Evolutionary conservation across 1,284 basidiomycete species (phyloP).

Genomic region (Serendipita sp.): DNA sequence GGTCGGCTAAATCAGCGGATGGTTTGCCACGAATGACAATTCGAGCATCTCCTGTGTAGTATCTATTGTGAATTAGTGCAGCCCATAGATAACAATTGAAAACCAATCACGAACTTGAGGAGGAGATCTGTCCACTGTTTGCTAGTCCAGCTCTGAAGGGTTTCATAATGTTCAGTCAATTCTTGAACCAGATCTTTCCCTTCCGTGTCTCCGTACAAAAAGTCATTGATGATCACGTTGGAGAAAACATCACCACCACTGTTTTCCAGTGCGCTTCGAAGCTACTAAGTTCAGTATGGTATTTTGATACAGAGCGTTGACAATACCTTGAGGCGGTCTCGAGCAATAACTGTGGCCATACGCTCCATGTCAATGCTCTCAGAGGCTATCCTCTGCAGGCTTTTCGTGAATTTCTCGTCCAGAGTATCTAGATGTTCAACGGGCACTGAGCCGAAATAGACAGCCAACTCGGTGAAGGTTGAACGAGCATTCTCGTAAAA

Average conservation of each 20-base stretch:
- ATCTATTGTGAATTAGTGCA: conserved; percentile 32
- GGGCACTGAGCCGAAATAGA: conserved; percentile 79
- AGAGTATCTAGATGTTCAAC: conserved; percentile 64
- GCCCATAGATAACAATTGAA: background rate
- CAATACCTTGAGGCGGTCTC: conserved; percentile 73
- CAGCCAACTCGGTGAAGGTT: conserved; percentile 56
- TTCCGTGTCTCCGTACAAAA: conserved; percentile 75
- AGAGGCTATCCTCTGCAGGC: conserved; percentile 56
- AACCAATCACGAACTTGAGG: conserved; percentile 41
- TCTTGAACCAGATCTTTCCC: conserved; percentile 65
- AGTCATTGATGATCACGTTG: conserved; percentile 65
- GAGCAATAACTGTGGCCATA: conserved; percentile 76
- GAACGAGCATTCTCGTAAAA: conserved; percentile 71
- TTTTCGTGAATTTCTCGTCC: conserved; percentile 51
- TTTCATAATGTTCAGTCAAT: conserved; percentile 67
- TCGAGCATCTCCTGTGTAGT: conserved; percentile 58
- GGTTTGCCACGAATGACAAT: conserved; percentile 77
- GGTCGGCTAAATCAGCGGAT: conserved; percentile 70
- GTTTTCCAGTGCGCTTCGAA: conserved; percentile 62
- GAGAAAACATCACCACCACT: conserved; percentile 66
- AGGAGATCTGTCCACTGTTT: conserved; percentile 74
- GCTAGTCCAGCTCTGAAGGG: conserved; percentile 56
- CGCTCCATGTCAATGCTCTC: conserved; percentile 85
- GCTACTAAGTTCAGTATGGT: conserved; percentile 24
- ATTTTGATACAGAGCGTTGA: background rate